Conservation (phyloP, 2,329 filamentous ascomycete species). For the Phaeosphaeriaceae sp. region DNA sequence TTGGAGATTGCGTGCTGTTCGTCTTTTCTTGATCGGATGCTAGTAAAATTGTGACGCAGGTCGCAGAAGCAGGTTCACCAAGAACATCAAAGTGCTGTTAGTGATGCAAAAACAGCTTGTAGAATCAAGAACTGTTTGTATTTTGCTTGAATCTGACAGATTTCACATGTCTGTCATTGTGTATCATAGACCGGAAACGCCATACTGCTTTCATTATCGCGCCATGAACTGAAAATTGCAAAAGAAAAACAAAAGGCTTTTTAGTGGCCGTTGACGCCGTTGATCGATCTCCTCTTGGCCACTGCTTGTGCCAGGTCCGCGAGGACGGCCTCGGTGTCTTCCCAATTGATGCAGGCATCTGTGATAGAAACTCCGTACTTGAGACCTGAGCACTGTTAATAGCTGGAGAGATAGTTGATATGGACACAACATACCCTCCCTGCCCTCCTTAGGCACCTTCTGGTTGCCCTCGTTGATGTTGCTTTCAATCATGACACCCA, state of each 20-base stretch:
- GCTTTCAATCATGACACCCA: conserved; percentile 99
- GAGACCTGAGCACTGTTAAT: conserved; percentile 61
- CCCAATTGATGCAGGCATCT: conserved; percentile 95
- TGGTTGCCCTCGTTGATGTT: conserved; percentile 95
- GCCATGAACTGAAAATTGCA: conserved; percentile 3
- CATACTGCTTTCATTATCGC: background rate
- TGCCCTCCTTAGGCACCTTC: conserved; percentile 88
- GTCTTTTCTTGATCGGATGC: background rate
- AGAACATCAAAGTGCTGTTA: background rate
- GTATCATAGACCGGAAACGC: conserved; percentile 4
- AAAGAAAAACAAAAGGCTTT: conserved; percentile 8
- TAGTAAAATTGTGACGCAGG: background rate
- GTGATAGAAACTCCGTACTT: conserved; percentile 97
- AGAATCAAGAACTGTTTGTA: background rate
- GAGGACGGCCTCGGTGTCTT: conserved; percentile 82
- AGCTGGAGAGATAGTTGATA: background rate
- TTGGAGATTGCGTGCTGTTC: background rate
- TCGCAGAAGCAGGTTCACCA: background rate
- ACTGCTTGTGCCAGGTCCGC: conserved; percentile 81
- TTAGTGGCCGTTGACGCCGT: conserved; percentile 40
- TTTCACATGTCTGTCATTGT: background rate
- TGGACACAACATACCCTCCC: conserved; percentile 46
- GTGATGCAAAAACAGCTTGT: background rate
- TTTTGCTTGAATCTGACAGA: background rate
- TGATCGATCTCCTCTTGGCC: conserved; percentile 69